Evolutionary conservation across 129 eudicot genomes (phyloP).

Genomic region (Helichrysum umbraculigerum): DNA sequence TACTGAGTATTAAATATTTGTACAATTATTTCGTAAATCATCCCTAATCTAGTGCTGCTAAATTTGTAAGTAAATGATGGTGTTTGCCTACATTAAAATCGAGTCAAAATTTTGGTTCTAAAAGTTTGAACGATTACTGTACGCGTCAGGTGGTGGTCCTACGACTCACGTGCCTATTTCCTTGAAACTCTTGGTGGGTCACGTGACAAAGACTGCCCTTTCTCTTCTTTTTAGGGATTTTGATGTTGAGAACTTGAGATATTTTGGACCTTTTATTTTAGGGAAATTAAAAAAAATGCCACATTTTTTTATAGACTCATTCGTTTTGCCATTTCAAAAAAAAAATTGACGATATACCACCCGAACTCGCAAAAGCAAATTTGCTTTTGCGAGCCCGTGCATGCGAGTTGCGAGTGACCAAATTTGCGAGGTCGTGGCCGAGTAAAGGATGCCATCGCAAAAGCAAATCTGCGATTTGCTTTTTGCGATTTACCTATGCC

Average conservation of each 20-base stretch:
- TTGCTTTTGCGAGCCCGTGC: no score
- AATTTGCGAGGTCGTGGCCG: no score
- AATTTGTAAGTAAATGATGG: not conserved
- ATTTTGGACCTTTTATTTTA: not conserved
- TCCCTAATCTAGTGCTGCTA: not conserved
- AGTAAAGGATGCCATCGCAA: no score
- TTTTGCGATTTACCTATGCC: no score
- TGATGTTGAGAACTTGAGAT: conserved; percentile 7
- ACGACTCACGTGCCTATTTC: conserved; percentile 32
- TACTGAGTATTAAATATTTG: no score
- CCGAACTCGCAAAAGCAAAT: no score
- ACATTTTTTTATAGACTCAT: no score
- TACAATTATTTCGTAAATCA: not conserved
- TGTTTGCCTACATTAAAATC: not conserved
- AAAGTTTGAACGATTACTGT: conserved; percentile 34
- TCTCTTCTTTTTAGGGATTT: conserved; percentile 31
- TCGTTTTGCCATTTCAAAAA: no score
- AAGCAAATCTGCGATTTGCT: no score
- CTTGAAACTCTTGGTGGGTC: conserved; percentile 24
- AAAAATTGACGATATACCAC: no score
- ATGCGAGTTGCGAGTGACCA: no score
- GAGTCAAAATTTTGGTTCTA: conserved; percentile 21
- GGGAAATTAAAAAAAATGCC: no score
- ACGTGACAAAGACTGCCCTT: conserved; percentile 26
- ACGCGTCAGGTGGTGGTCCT: conserved; percentile 36